Base-by-base conservation (phyloP, 345 rosid genomes). In the Draba incana region DNA sequence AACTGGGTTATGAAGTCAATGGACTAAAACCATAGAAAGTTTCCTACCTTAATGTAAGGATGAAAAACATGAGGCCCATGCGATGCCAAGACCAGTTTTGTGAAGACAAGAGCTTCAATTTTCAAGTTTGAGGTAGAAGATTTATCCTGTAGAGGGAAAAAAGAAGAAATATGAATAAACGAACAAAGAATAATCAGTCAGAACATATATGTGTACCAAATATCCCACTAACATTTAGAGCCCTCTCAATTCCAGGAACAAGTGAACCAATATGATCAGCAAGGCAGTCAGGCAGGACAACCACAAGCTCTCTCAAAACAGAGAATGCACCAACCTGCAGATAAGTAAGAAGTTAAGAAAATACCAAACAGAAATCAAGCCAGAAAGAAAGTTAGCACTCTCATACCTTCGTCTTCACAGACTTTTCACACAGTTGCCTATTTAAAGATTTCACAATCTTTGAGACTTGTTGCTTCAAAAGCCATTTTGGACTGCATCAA, bases 251-350 rank as follows among this genome's bases (percentile, higher is more conserved):
- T 78, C 98, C 98, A 57, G 98, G 98, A 79, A 95, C 89, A 67
- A 95, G 92, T 52, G 96, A 88, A 23, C 97, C 98, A 75, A 95
- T 84, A 71, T 95, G 99, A 68, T 92, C 97, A 1, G 85, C 90
- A 64, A 95, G 97, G 77, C 98, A 92, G 73, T 95, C 97, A 50
- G 97, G 99, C 86, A 95, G 81, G 78, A 95, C 98, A 83, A 88
- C 89, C 70, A 95, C 99, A 69, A 95, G 94, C 78, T 92, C 98
- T 79, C 84, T 92, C 81, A 95, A 75, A 69, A 95, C 97, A 74
- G 96, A 88, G 81, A 95, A 95, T 49, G 99, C 96, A 60, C 99
- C 97, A 78, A 89, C 99, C 99, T 95, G 83, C 75, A 80, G 68
- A 57, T 10, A 49, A 37, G 58, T 49, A 53, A 71, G 48, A 38